Percentiles rank a stretch among this genome's conserved stretches.
phyloP scores from a whole-genome alignment of 2,329 filamentous ascomycete genomes.

The Elsinoe batatas region DNA sequence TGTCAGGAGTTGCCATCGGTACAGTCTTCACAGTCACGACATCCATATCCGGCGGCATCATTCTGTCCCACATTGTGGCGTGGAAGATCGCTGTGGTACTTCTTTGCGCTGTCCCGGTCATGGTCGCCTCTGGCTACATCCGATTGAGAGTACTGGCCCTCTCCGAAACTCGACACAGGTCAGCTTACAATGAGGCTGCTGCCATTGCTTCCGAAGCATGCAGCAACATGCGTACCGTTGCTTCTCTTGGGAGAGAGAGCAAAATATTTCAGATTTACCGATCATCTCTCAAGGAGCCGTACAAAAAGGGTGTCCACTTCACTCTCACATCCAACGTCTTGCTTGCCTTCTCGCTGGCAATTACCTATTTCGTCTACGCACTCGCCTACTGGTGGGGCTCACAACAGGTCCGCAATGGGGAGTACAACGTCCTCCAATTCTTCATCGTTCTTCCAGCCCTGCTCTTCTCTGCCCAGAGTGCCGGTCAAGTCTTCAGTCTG shows the following conservation, averaged over 20 bases:
- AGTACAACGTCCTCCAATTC: conserved; percentile 33
- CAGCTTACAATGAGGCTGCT: conserved; percentile 54
- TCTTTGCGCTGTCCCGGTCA: conserved; percentile 39
- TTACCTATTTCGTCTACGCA: conserved; percentile 40
- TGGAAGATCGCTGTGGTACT: conserved; percentile 44
- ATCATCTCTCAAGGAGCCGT: conserved; percentile 30
- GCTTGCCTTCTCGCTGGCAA: conserved; percentile 35
- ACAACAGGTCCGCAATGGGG: conserved; percentile 34
- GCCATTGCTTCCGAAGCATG: conserved; percentile 59
- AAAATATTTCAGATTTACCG: conserved; percentile 31
- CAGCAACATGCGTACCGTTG: conserved; percentile 53
- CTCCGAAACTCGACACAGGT: conserved; percentile 54
- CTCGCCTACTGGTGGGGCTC: conserved; percentile 41
- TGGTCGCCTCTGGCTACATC: conserved; percentile 37
- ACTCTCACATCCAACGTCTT: conserved; percentile 33
- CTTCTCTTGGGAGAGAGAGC: conserved; percentile 33
- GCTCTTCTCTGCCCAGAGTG: conserved; percentile 38
- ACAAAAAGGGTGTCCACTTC: conserved; percentile 32
- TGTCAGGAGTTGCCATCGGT: conserved; percentile 41
- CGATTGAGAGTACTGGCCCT: conserved; percentile 42
- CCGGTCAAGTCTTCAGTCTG: conserved; percentile 38
- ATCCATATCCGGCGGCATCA: conserved; percentile 38
- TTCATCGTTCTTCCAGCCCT: conserved; percentile 38
- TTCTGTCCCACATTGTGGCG: conserved; percentile 38
- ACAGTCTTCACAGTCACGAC: conserved; percentile 41